Percentiles rank a stretch among this genome's conserved stretches.
Conservation (phyloP, 305 asterid species). For the Solanum hybrid region DNA sequence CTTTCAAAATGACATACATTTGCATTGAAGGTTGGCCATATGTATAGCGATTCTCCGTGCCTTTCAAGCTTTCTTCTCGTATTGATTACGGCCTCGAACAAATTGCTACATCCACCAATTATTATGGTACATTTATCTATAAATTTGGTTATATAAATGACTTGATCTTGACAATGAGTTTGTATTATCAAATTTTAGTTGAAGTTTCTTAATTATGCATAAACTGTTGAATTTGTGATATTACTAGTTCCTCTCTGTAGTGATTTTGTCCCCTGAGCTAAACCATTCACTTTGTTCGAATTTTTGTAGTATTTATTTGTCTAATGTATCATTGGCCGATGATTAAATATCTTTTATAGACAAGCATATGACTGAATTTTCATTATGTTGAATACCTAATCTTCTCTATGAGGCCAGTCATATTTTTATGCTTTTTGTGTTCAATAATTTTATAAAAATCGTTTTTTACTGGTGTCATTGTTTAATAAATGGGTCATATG, state of each 20-base stretch:
- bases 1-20: slow-evolving; percentile 29
- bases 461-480: not conserved
- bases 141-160: not conserved
- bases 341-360: slow-evolving; percentile 24
- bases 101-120: slow-evolving; percentile 8
- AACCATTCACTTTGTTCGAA: too few relatives aligned
- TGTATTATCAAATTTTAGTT: not conserved
- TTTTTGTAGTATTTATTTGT: too few relatives aligned
- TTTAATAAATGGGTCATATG: slow-evolving; percentile 22
- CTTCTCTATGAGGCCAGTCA: slow-evolving; percentile 60
- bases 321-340: slow-evolving; percentile 9
- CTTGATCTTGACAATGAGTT: not conserved
- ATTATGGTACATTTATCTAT: not conserved
- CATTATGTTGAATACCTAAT: slow-evolving; percentile 47
- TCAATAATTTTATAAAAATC: rapidly evolving
- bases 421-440: not conserved
- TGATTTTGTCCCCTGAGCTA: too few relatives aligned
- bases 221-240: not conserved
- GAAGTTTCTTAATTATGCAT: not conserved
- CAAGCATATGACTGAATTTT: slow-evolving; percentile 65
- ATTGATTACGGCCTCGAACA: slow-evolving; percentile 41
- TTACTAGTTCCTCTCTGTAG: not conserved
- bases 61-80: slow-evolving; percentile 22
- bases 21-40: slow-evolving; percentile 69
- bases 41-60: slow-evolving; percentile 50